These are phyloP conservation scores for Phaseolus lunatus DNA, from an alignment of 306 rosid species.

Conservation along the genomic window DNA sequence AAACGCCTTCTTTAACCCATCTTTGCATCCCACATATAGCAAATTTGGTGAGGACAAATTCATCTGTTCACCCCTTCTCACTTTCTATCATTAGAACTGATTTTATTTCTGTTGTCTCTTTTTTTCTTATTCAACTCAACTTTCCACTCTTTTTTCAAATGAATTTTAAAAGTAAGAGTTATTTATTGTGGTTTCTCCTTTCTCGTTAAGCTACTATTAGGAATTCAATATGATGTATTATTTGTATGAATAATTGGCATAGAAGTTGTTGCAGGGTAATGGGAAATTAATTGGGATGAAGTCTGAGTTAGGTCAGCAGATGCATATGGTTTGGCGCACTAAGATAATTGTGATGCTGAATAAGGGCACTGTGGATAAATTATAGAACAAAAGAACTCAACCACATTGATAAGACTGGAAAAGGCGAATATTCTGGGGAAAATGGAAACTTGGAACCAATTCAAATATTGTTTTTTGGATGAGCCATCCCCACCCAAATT, in stretches of 20 bases:
- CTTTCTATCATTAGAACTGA: too few relatives aligned
- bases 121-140: too few relatives aligned
- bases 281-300: conserved; percentile 29
- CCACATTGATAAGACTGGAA: conserved; percentile 37
- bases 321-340: conserved; percentile 6
- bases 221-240: too few relatives aligned
- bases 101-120: too few relatives aligned
- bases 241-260: not conserved
- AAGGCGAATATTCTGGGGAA: conserved; percentile 12
- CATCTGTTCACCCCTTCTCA: too few relatives aligned
- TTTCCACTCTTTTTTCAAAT: too few relatives aligned
- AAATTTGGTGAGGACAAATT: too few relatives aligned
- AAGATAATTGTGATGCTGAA: conserved; percentile 47
- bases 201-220: too few relatives aligned
- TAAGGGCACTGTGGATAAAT: conserved; percentile 38
- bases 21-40: too few relatives aligned
- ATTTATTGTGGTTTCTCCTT: too few relatives aligned
- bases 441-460: conserved; percentile 4
- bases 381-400: conserved; percentile 11
- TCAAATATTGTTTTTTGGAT: conserved; percentile 18
- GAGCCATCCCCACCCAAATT: conserved; percentile 20
- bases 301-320: conserved; percentile 35
- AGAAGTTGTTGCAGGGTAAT: not conserved
- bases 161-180: too few relatives aligned
- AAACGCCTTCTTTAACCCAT: too few relatives aligned